A percentile compares a stretch with the other conserved stretches of the same genome.
Conservation (phyloP, 2,329 filamentous ascomycete species). For the Ophiocordyceps australis region DNA sequence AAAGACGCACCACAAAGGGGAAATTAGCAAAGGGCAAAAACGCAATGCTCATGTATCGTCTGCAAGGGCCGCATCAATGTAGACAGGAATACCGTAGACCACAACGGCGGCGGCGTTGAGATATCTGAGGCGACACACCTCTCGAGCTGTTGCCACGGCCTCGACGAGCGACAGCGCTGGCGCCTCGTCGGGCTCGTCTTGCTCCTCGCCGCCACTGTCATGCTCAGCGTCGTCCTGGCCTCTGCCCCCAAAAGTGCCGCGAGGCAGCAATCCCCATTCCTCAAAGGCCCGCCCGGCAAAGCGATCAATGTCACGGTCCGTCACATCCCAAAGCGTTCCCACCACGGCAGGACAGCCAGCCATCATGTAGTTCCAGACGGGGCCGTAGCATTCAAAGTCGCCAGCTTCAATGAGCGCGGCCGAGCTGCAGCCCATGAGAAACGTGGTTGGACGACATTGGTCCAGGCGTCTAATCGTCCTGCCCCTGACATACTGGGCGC, state of each 20-base stretch:
- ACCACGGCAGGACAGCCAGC: conserved; percentile 75
- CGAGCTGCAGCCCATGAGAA: conserved; percentile 90
- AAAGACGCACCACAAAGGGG: too few species aligned
- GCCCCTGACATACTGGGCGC: conserved; percentile 81
- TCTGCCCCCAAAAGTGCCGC: conserved; percentile 23
- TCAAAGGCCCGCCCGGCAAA: conserved; percentile 68
- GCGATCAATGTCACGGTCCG: conserved; percentile 90
- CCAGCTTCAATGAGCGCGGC: conserved; percentile 62
- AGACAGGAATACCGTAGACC: conserved; percentile 89
- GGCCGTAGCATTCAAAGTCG: conserved; percentile 79
- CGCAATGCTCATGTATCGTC: too few species aligned
- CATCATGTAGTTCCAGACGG: conserved; percentile 81
- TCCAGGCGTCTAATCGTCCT: conserved; percentile 65
- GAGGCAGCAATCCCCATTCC: conserved; percentile 60
- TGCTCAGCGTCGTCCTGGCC: conserved; percentile 7
- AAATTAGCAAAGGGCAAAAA: too few species aligned
- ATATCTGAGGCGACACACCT: conserved; percentile 74
- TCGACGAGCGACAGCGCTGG: conserved; percentile 48
- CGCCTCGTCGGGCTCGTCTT: conserved; percentile 2
- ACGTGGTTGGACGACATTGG: conserved; percentile 55
- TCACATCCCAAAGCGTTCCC: conserved; percentile 94
- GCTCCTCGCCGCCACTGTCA: background rate
- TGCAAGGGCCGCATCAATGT: too few species aligned
- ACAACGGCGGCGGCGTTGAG: conserved; percentile 87
- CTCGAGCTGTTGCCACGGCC: conserved; percentile 58